These are phyloP conservation scores for Trypanosoma vivax DNA, from an alignment of 208 protist genomes.

Conservation along the genomic window DNA sequence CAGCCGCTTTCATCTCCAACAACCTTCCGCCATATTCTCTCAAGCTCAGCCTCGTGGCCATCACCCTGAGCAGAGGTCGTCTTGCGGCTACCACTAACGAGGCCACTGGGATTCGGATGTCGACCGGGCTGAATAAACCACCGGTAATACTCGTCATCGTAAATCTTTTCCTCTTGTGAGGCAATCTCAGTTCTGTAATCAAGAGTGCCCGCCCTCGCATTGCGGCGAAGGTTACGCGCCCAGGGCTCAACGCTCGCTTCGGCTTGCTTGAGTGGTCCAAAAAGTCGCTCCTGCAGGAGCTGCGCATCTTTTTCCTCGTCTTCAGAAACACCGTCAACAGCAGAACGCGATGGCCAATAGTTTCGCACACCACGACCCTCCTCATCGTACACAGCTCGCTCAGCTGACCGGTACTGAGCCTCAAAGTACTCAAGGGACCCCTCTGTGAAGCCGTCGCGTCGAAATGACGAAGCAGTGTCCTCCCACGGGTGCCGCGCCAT, in stretches of 20 bases:
- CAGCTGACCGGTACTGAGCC: constrained; percentile 77
- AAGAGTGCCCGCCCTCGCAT: constrained; percentile 57
- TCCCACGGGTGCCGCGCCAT: constrained; percentile 90
- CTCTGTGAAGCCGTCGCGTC: constrained; percentile 82
- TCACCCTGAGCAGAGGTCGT: background rate
- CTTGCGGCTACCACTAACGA: constrained; percentile 39
- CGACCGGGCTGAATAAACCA: constrained; percentile 89
- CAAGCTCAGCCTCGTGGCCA: constrained; percentile 49
- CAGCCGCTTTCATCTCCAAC: background rate
- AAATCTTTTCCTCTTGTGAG: constrained; percentile 87
- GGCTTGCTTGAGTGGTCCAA: constrained; percentile 44
- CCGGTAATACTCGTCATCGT: constrained; percentile 91
- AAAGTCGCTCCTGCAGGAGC: constrained; percentile 76
- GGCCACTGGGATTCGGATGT: constrained; percentile 82
- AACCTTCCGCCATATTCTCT: constrained; percentile 25
- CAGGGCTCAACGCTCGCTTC: constrained; percentile 67
- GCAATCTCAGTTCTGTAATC: constrained; percentile 75
- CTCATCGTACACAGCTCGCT: constrained; percentile 75
- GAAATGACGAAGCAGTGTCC: constrained; percentile 73
- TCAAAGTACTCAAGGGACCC: constrained; percentile 82
- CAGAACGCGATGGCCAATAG: constrained; percentile 80
- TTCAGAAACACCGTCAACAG: constrained; percentile 34
- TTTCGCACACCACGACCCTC: constrained; percentile 42
- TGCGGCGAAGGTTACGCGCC: constrained; percentile 62
- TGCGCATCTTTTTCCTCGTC: constrained; percentile 30